A percentile compares a stretch with the other conserved stretches of the same genome.
phyloP scores from a whole-genome alignment of 169 alveolate species.

The Plasmodium relictum region DNA sequence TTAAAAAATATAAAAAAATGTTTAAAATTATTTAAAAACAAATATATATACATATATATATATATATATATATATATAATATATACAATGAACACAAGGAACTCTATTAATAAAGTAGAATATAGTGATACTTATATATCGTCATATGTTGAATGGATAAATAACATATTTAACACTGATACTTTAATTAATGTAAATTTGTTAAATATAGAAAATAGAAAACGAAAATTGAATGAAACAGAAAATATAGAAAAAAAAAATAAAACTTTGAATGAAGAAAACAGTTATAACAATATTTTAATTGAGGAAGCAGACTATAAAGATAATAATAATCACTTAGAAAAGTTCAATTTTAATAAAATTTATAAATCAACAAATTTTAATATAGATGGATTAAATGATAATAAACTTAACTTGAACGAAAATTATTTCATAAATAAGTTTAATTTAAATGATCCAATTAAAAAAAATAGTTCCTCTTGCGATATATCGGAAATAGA shows the following conservation, averaged over 20 bases:
- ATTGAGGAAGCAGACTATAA: not conserved
- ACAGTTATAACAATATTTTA: not conserved
- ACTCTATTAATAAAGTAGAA: not conserved
- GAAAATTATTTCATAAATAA: too few species aligned
- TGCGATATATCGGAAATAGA: slow-evolving; percentile 56
- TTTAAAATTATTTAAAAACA: not conserved
- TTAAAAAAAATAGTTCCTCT: slow-evolving; percentile 25
- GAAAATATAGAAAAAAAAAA: not conserved
- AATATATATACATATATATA: not conserved
- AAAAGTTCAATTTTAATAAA: too few species aligned
- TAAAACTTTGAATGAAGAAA: slow-evolving; percentile 6
- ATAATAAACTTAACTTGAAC: too few species aligned
- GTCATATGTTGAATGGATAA: slow-evolving; percentile 37
- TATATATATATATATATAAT: not conserved
- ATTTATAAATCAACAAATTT: not conserved
- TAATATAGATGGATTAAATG: not conserved
- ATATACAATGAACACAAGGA: not conserved
- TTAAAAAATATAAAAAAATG: not conserved
- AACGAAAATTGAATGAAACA: not conserved
- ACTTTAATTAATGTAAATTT: not conserved
- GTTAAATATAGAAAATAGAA: slow-evolving; percentile 13
- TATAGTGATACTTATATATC: slow-evolving; percentile 9
- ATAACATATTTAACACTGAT: slow-evolving; percentile 9
- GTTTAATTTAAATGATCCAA: too few species aligned
- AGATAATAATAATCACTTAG: not conserved